Evolutionary conservation across 306 rosid genomes (phyloP).

Genomic region (Quercus rubra): DNA sequence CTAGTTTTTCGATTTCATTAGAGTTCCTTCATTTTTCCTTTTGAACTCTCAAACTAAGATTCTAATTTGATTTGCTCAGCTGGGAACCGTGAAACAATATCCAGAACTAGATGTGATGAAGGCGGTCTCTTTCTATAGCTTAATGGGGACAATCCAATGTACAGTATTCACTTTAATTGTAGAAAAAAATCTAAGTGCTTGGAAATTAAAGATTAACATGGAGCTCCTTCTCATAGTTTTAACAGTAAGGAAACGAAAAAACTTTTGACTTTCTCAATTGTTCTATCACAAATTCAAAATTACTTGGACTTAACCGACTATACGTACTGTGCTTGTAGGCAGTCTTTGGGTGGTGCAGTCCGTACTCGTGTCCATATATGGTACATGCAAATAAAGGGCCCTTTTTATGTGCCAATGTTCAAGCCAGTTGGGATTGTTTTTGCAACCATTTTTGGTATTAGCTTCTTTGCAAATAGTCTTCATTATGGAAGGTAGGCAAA

Average conservation of each 20-base stretch:
- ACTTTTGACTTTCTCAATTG: not conserved
- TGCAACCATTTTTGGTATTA: conserved; percentile 39
- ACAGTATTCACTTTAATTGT: conserved; percentile 16
- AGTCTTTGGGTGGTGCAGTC: conserved; percentile 26
- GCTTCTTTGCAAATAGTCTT: conserved; percentile 38
- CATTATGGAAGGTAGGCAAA: conserved; percentile 44
- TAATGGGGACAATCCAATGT: conserved; percentile 38
- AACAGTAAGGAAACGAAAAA: conserved; percentile 22
- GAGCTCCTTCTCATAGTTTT: conserved; percentile 40
- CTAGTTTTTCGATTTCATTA: too few species aligned
- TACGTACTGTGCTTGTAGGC: conserved; percentile 18
- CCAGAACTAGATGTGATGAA: conserved; percentile 36
- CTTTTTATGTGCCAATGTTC: conserved; percentile 40
- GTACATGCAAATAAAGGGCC: conserved; percentile 43
- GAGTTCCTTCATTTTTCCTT: not conserved
- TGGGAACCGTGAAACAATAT: conserved; percentile 40
- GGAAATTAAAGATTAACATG: conserved; percentile 26
- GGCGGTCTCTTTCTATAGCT: conserved; percentile 37
- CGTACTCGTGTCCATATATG: conserved; percentile 36
- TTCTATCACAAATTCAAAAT: not conserved
- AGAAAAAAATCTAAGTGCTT: conserved; percentile 25
- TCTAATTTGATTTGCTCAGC: conserved; percentile 10
- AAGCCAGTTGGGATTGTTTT: conserved; percentile 45
- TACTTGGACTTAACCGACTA: not conserved
- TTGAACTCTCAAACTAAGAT: not conserved